phyloP scores from a whole-genome alignment of 2,329 filamentous ascomycete species.

The Ophiognomonia clavigignenti-juglandacearum region DNA sequence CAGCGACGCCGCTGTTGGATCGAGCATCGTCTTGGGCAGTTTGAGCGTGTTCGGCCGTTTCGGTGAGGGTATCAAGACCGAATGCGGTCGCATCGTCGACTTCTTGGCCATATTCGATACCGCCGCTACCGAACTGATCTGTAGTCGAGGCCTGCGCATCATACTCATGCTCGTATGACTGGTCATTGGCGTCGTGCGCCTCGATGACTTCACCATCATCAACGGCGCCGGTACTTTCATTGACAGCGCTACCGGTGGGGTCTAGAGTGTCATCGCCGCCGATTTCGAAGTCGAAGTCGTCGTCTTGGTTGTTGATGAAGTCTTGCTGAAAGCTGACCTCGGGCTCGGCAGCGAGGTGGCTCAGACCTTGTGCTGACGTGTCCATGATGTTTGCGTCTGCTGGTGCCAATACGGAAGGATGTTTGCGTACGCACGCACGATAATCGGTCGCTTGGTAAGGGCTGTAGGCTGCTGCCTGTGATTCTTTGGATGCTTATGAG shows the following conservation, averaged over 20 bases:
- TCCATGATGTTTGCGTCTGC: constrained; percentile 17
- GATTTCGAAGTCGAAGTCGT: constrained; percentile 28
- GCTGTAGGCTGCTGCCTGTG: neutral
- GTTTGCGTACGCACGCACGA: neutral
- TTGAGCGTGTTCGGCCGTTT: neutral
- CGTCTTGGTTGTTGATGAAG: constrained; percentile 14
- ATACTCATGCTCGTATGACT: neutral
- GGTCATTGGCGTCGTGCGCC: neutral
- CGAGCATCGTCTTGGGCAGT: neutral
- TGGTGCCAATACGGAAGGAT: neutral
- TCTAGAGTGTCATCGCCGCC: constrained; percentile 20
- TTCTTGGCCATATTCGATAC: neutral
- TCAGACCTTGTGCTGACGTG: constrained; percentile 11
- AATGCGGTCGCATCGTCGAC: constrained; percentile 14
- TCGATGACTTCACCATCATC: neutral
- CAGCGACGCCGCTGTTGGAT: neutral
- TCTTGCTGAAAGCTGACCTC: constrained; percentile 14
- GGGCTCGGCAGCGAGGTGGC: constrained; percentile 3
- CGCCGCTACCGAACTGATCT: neutral
- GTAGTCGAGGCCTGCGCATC: neutral
- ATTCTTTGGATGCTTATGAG: neutral
- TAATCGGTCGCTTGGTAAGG: neutral
- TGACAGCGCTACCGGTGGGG: constrained; percentile 10
- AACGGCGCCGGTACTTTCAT: neutral
- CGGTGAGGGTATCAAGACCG: constrained; percentile 15